Evolutionary conservation across 73 alveolate species (phyloP), one percentile per base, ranked within the genome.

Genomic region (Paramecium biaurelia): DNA sequence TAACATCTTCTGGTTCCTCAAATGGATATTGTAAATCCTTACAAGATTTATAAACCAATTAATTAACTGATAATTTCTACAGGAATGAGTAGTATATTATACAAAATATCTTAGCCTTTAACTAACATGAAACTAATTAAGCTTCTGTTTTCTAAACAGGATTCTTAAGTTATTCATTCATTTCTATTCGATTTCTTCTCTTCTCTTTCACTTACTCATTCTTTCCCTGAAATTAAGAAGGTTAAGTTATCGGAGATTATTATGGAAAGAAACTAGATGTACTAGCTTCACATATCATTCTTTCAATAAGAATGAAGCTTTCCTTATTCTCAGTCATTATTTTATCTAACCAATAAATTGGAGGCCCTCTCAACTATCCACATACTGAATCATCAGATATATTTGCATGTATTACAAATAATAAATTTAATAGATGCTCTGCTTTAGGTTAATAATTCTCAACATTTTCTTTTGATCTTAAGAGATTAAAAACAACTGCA

Each of bases 211-310:
- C 24, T 23, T 79, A 47, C 14, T 79, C 90, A 38, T 23, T 24
- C 45, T 79, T 79, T 7, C 84, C 41, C 28, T 63, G 9, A 63
- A 24, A 43, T 43, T 43, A 45, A n/a, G 90, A 30, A 6, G 42
- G 49, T 8, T 79, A 24, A 9, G 72, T 45, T 6, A 30, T 15
- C 8, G 45, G 72, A 14, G 42, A 43, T 23, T 79, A 43, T 79
- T 41, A 45, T 0, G 90, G 90, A 45, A 79, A 79, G 47, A 79
- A 79, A 79, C 90, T 79, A 34, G 76, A 43, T 21, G 90, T 79
- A 23, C 90, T 79, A 12, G 90, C 63, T 41, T 79, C 90, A 20
- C 63, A 30, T 41, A 79, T 79, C 90, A 79, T 79, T 23, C 90
- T 79, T 41, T 79, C 90, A 21, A 79, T 45, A 5, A 79, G 14